Percentiles rank a stretch among this genome's conserved stretches.
Evolutionary conservation across 2,329 filamentous ascomycete genomes (phyloP).

Genomic region (Beauveria pseudobassiana): DNA sequence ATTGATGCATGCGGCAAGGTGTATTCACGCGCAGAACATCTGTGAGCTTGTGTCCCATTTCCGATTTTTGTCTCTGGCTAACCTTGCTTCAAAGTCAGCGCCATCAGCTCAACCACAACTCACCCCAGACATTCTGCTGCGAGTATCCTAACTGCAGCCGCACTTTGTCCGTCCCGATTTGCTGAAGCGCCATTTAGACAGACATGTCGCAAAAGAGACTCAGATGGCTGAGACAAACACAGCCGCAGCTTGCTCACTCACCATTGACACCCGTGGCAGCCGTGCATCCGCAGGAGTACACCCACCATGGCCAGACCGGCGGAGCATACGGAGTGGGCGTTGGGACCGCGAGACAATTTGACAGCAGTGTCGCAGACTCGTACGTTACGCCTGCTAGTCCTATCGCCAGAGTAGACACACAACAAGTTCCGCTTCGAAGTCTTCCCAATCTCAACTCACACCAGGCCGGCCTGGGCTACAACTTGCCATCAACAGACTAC

Average conservation of each 20-base stretch:
- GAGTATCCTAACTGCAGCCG: constrained; percentile 86
- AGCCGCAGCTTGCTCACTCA: background rate
- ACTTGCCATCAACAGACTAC: background rate
- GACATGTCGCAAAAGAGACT: constrained; percentile 72
- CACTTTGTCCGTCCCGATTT: constrained; percentile 86
- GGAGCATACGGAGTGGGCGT: background rate
- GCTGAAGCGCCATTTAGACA: constrained; percentile 75
- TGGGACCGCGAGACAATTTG: background rate
- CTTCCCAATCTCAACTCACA: background rate
- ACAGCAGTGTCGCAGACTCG: background rate
- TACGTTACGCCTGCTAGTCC: background rate
- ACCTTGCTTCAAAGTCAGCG: constrained; percentile 50
- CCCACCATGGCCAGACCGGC: background rate
- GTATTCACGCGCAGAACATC: constrained; percentile 91
- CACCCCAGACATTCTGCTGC: constrained; percentile 91
- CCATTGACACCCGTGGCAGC: background rate
- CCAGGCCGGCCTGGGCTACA: background rate
- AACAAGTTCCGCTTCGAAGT: background rate
- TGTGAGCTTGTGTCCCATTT: constrained; percentile 49
- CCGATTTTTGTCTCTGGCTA: constrained; percentile 10
- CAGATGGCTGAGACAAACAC: constrained; percentile 29
- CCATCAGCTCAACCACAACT: constrained; percentile 91
- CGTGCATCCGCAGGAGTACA: background rate
- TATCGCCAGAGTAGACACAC: background rate
- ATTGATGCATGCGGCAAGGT: constrained; percentile 87